Base-by-base conservation (phyloP, 1,284 basidiomycete species). In the Sphagnurus paluster region DNA sequence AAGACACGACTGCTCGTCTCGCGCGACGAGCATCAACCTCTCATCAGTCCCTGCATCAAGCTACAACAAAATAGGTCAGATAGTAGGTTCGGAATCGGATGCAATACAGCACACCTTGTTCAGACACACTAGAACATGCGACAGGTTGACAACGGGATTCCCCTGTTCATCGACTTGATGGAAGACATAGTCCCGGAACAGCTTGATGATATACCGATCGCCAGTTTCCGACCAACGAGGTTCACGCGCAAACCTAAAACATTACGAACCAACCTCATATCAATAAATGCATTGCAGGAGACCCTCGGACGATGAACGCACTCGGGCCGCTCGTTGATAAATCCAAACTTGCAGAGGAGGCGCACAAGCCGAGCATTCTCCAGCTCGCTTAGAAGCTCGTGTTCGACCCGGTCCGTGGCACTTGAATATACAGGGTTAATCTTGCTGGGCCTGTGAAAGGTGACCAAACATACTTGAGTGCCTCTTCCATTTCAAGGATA, bases 251-350 rank as follows among this genome's bases (percentile, higher is more conserved):
- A 98, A 98, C 60, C 93, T 94, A 56, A 11, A 39, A 44, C 13
- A n/a, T 10, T 2, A 9, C 26, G 13, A 13, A 20, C 21, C n/a
- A n/a, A 8, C n/a, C 6, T 10, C 26, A 16, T 0, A 26, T 4
- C 46, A 25, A 23, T 4, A 41, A n/a, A 33, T 41, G 5, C 13
- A 16, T 29, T 2, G 13, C 33, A 13, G 28, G 20, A 34, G 8
- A 9, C 46, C 37, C 55, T 48, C 39, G 34, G 47, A 14, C 20
- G 8, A 26, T 38, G 33, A 7, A 77, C 88, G 53, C 60, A 96
- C 90, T 98, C 96, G 8, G 96, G 96, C 13, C 97, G 80, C 65
- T 99, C 97, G 66, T 98, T 98, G 72, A 99, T 98, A 67, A 98
- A 98, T 0, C 93, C 92, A 58, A 99, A 88, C 70, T 99, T 99